A percentile compares a stretch with the other conserved stretches of the same genome.
phyloP scores from a whole-genome alignment of 2,329 filamentous ascomycete genomes.

The Fusarium buharicum region DNA sequence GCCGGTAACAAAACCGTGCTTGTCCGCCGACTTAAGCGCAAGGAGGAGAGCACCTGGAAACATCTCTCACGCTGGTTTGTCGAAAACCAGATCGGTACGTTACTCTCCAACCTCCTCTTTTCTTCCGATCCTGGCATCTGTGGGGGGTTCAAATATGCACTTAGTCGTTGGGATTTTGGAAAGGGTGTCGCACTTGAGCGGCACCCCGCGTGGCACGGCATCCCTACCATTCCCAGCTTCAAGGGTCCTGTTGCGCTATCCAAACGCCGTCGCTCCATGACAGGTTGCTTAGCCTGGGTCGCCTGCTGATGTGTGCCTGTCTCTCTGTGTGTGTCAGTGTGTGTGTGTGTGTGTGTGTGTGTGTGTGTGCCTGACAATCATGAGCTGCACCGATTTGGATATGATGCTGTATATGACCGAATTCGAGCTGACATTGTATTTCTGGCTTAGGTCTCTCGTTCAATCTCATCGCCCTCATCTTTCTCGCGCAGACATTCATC shows the following conservation, averaged over 20 bases:
- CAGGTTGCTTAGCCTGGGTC: slow-evolving; percentile 14
- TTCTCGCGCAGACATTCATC: slow-evolving; percentile 83
- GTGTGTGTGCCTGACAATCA: slow-evolving; percentile 12
- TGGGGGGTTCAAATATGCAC: slow-evolving; percentile 16
- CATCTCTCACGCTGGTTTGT: slow-evolving; percentile 75
- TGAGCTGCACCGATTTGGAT: slow-evolving; percentile 10
- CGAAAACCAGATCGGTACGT: slow-evolving; percentile 82
- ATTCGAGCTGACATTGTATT: slow-evolving; percentile 40
- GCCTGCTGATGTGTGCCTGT: slow-evolving; percentile 12
- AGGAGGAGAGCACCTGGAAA: slow-evolving; percentile 70
- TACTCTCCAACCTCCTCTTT: slow-evolving; percentile 31
- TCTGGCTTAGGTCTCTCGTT: slow-evolving; percentile 73
- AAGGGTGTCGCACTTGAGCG: slow-evolving; percentile 28
- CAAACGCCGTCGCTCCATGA: slow-evolving; percentile 28
- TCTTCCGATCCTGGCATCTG: not conserved
- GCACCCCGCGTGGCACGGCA: slow-evolving; percentile 43
- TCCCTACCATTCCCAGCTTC: slow-evolving; percentile 24
- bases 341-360: slow-evolving; percentile 16
- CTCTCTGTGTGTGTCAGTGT: slow-evolving; percentile 2
- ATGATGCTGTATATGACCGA: slow-evolving; percentile 8
- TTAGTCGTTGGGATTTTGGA: slow-evolving; percentile 15
- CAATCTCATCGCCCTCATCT: slow-evolving; percentile 84
- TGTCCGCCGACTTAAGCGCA: slow-evolving; percentile 67
- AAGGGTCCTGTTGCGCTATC: slow-evolving; percentile 27
- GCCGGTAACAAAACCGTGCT: slow-evolving; percentile 63